Conservation (phyloP, 2,329 filamentous ascomycete genomes). For the Xylaria sp. region DNA sequence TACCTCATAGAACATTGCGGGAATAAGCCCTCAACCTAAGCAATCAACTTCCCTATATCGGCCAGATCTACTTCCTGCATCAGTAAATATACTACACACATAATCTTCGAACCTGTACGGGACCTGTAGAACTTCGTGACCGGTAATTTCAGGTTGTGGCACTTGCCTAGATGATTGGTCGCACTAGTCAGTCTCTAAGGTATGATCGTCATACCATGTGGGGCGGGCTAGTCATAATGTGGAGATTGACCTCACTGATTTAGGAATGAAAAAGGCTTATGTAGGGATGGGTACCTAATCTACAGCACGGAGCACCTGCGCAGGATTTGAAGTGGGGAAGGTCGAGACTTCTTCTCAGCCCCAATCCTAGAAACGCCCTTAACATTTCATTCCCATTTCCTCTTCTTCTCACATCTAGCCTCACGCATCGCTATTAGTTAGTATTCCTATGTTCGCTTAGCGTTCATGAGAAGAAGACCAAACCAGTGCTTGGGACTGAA, state of each 20-base stretch:
- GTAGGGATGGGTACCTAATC: background rate
- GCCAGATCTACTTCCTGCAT: background rate
- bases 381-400: conserved; percentile 30
- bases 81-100: background rate
- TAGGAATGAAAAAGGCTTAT: background rate
- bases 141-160: too few relatives aligned
- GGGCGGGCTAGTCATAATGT: background rate
- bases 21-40: too few relatives aligned
- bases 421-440: background rate
- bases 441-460: too few relatives aligned
- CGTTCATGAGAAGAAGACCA: background rate
- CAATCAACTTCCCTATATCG: background rate
- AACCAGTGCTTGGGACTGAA: background rate
- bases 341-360: conserved; percentile 15
- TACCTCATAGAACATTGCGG: too few relatives aligned
- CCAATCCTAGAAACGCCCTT: conserved; percentile 38
- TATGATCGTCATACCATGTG: background rate
- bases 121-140: too few relatives aligned
- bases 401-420: conserved; percentile 5
- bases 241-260: background rate
- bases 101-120: too few relatives aligned
- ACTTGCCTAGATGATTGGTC: too few relatives aligned
- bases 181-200: too few relatives aligned
- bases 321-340: conserved; percentile 22
- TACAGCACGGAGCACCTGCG: background rate